Evolutionary conservation across 1,139 yeast species (phyloP).

Genomic region (Suhomyces chickasaworum): DNA sequence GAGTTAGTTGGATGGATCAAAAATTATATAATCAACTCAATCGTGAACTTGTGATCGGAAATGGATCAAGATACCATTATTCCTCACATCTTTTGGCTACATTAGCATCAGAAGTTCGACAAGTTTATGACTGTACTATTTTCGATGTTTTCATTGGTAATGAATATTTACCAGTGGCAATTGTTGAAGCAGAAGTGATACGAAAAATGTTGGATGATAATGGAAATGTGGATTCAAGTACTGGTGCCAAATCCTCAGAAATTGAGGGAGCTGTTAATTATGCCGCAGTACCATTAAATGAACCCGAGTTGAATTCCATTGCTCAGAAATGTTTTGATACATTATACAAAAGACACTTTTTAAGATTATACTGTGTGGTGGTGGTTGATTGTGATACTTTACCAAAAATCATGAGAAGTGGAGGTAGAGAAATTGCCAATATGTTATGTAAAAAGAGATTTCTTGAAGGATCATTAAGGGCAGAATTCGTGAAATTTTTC

Average conservation of each 20-base stretch:
- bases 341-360: conserved; percentile 67
- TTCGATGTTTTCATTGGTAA: conserved; percentile 85
- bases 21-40: conserved; percentile 36
- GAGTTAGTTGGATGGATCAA: conserved; percentile 64
- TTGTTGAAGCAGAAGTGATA: conserved; percentile 83
- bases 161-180: conserved; percentile 83
- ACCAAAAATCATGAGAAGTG: conserved; percentile 82
- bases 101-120: conserved; percentile 76
- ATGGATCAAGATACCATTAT: conserved; percentile 67
- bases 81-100: conserved; percentile 83
- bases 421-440: conserved; percentile 89
- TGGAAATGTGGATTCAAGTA: conserved; percentile 14
- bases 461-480: conserved; percentile 71
- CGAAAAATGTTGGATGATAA: conserved; percentile 33
- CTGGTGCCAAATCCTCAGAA: conserved; percentile 14
- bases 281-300: conserved; percentile 51
- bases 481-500: conserved; percentile 81
- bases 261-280: conserved; percentile 20
- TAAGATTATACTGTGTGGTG: conserved; percentile 79
- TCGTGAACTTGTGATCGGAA: conserved; percentile 36
- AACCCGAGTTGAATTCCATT: conserved; percentile 65
- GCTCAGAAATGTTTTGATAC: conserved; percentile 76
- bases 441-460: conserved; percentile 86
- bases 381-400: conserved; percentile 80
- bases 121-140: conserved; percentile 86